Evolutionary conservation across 2,329 filamentous ascomycete species (phyloP).

Genomic region (Zopfia rhizophila): DNA sequence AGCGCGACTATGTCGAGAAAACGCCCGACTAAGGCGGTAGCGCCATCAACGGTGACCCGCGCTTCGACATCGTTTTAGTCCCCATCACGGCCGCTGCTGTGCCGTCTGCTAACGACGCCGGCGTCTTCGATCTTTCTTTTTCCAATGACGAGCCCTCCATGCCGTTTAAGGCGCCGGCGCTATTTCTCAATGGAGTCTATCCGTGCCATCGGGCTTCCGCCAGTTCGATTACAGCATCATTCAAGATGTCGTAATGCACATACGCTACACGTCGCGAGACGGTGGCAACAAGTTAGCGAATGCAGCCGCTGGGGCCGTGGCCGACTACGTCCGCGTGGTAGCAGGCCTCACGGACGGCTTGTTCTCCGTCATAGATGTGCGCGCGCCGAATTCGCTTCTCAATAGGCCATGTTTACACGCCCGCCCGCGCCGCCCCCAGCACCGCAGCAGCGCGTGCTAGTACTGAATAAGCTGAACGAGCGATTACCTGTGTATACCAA

Average conservation of each 20-base stretch:
- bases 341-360: no score
- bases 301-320: no score
- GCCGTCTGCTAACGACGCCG: slow-evolving; percentile 38
- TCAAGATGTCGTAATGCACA: slow-evolving; percentile 48
- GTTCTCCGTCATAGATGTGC: no score
- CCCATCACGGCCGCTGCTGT: slow-evolving; percentile 41
- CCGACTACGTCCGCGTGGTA: no score
- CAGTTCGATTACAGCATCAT: slow-evolving; percentile 50
- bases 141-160: slow-evolving; percentile 36
- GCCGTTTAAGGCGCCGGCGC: slow-evolving; percentile 54
- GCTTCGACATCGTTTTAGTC: slow-evolving; percentile 29
- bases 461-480: no score
- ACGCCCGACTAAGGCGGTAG: neutral
- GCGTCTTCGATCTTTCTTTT: slow-evolving; percentile 50
- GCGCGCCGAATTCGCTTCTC: no score
- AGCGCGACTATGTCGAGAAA: slow-evolving; percentile 9
- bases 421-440: no score
- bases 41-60: slow-evolving; percentile 6
- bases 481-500: no score
- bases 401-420: no score
- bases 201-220: slow-evolving; percentile 35
- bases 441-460: no score
- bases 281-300: no score
- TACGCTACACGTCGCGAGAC: slow-evolving; percentile 48
- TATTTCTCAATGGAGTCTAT: slow-evolving; percentile 44